A percentile compares a stretch with the other conserved stretches of the same genome.
These are phyloP conservation scores for Pseudogymnoascus sp. DNA, from an alignment of 2,329 filamentous ascomycete genomes.

Conservation along the genomic window DNA sequence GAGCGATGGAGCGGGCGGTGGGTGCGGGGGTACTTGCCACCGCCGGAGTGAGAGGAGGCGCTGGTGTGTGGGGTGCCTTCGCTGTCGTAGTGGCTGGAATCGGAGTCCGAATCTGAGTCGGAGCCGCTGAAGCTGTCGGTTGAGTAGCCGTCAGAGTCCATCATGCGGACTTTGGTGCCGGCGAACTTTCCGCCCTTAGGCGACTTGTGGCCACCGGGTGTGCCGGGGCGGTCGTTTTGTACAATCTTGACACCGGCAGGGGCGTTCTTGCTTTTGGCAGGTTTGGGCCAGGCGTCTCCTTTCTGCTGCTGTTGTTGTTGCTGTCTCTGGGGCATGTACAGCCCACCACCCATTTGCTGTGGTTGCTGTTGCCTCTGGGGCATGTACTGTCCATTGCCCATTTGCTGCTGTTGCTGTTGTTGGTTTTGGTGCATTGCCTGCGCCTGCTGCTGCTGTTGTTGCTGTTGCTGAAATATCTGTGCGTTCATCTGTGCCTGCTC, in stretches of 20 bases:
- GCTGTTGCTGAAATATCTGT: background rate
- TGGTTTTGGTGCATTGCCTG: constrained; percentile 6
- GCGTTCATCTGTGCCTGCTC: constrained; percentile 3
- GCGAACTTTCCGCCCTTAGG: background rate
- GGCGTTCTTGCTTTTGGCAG: background rate
- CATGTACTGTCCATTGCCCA: background rate
- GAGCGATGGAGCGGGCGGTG: constrained; percentile 19
- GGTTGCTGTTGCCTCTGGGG: constrained; percentile 9
- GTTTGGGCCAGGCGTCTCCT: background rate
- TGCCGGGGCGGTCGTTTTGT: background rate
- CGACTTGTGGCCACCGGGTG: background rate
- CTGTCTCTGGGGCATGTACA: constrained; percentile 2
- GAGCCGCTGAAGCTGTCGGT: constrained; percentile 11
- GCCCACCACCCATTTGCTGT: background rate
- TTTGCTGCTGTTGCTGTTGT: constrained; percentile 9
- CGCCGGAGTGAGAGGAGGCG: constrained; percentile 11
- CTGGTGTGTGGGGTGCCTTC: constrained; percentile 11
- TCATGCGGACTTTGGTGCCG: background rate
- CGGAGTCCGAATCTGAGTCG: constrained; percentile 8
- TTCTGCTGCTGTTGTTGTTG: constrained; percentile 11
- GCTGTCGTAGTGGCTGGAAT: constrained; percentile 11
- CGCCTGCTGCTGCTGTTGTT: background rate
- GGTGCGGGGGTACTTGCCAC: constrained; percentile 11
- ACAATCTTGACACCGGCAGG: background rate
- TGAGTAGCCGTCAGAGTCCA: background rate